These are phyloP conservation scores for Penicillium fuscoglaucum DNA, from an alignment of 2,329 filamentous ascomycete species.

Conservation along the genomic window DNA sequence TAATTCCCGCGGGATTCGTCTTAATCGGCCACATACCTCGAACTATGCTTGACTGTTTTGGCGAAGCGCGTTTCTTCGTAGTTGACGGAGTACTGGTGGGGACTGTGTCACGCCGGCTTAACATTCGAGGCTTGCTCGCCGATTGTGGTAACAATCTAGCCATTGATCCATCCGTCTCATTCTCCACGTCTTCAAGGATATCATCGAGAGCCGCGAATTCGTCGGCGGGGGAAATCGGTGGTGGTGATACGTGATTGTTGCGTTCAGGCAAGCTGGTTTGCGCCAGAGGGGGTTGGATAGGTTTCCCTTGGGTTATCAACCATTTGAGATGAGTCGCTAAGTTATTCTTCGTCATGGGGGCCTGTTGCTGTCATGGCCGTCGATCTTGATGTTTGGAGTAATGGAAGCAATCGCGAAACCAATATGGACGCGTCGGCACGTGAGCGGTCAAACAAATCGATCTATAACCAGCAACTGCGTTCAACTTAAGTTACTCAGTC, in stretches of 20 bases:
- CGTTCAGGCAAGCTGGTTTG: slow-evolving; percentile 26
- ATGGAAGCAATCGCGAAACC: slow-evolving; percentile 17
- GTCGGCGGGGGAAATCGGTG: slow-evolving; percentile 20
- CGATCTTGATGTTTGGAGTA: slow-evolving; percentile 8
- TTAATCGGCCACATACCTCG: slow-evolving; percentile 28
- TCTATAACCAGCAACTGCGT: neutral
- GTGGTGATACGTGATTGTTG: slow-evolving; percentile 23
- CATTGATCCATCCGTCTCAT: slow-evolving; percentile 39
- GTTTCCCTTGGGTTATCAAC: slow-evolving; percentile 46
- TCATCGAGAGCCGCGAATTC: slow-evolving; percentile 22
- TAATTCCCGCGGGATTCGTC: too few species aligned
- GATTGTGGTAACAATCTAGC: slow-evolving; percentile 47
- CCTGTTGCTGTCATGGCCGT: slow-evolving; percentile 33
- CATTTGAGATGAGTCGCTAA: slow-evolving; percentile 48
- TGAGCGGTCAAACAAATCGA: slow-evolving; percentile 25
- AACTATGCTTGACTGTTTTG: slow-evolving; percentile 13
- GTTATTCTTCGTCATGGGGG: slow-evolving; percentile 53
- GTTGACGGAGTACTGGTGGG: slow-evolving; percentile 23
- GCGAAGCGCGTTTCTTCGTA: slow-evolving; percentile 17
- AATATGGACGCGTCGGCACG: slow-evolving; percentile 26
- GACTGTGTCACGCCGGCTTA: slow-evolving; percentile 33
- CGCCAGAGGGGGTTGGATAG: slow-evolving; percentile 33
- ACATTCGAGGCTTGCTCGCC: slow-evolving; percentile 42
- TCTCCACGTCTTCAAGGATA: slow-evolving; percentile 27
- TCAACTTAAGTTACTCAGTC: neutral